phyloP scores from a whole-genome alignment of 805 yeast species.

The Yarrowia sp. region DNA sequence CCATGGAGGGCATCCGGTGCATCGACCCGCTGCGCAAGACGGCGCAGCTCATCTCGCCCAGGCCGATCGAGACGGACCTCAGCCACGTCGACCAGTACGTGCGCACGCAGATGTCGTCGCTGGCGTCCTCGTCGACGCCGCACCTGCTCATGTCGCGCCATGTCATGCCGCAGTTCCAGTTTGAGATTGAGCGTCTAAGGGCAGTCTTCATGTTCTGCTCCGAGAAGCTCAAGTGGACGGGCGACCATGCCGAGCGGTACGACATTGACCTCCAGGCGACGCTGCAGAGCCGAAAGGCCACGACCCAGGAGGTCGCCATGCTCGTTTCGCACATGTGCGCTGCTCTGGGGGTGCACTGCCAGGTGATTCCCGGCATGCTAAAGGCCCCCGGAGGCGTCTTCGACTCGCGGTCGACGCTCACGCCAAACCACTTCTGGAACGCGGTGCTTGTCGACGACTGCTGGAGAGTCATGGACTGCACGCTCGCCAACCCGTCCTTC shows the following conservation, averaged over 20 bases:
- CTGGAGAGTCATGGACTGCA: conserved; percentile 76
- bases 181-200: conserved; percentile 58
- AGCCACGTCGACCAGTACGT: conserved; percentile 19
- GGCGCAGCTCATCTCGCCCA: not conserved
- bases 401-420: conserved; percentile 42
- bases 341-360: conserved; percentile 67
- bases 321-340: conserved; percentile 71
- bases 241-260: conserved; percentile 32
- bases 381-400: conserved; percentile 69
- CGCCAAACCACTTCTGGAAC: conserved; percentile 86
- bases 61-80: conserved; percentile 2
- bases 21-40: conserved; percentile 12
- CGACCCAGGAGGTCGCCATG: conserved; percentile 71
- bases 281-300: conserved; percentile 52
- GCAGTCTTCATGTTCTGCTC: conserved; percentile 63
- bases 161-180: conserved; percentile 40
- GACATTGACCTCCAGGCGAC: conserved; percentile 33
- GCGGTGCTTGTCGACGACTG: conserved; percentile 71
- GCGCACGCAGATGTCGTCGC: conserved; percentile 2
- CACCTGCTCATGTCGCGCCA: conserved; percentile 16
- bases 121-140: conserved; percentile 8
- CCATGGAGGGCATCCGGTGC: conserved; percentile 33
- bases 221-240: conserved; percentile 52
- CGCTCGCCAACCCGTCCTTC: conserved; percentile 59
- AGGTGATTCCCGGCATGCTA: conserved; percentile 76